These are phyloP conservation scores for Elongisporangium undulatum DNA, from an alignment of 352 stramenopile genomes.

Conservation along the genomic window DNA sequence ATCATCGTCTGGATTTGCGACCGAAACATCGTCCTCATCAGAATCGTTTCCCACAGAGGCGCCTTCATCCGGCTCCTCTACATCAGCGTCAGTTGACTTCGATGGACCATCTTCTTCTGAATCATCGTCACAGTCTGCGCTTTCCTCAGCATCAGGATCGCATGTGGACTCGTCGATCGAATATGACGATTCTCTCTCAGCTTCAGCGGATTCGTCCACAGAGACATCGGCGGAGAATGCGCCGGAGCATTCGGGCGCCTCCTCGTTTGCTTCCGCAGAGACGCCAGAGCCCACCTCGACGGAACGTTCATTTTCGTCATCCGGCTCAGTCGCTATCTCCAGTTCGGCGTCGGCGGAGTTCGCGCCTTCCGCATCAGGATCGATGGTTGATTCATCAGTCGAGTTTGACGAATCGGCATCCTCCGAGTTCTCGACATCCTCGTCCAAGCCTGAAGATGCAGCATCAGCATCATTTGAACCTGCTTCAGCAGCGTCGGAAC, in stretches of 20 bases:
- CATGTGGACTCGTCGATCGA: not conserved
- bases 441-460: no score
- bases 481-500: no score
- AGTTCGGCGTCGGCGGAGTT: not conserved
- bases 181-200: not conserved
- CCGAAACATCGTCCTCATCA: not conserved
- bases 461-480: no score
- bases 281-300: not conserved
- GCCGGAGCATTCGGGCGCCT: not conserved
- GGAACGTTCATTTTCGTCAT: not conserved
- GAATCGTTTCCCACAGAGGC: not conserved
- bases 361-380: not conserved
- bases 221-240: not conserved
- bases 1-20: not conserved
- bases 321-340: not conserved
- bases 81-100: not conserved
- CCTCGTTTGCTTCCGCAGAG: not conserved
- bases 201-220: not conserved
- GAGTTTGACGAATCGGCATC: no score
- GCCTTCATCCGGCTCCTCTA: not conserved
- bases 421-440: no score
- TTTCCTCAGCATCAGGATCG: not conserved
- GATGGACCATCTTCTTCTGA: not conserved
- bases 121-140: not conserved
- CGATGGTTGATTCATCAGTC: no score